Percentiles rank a stretch among this genome's conserved stretches.
phyloP scores from a whole-genome alignment of 1,284 basidiomycete genomes.

The Boletus holoroseus region DNA sequence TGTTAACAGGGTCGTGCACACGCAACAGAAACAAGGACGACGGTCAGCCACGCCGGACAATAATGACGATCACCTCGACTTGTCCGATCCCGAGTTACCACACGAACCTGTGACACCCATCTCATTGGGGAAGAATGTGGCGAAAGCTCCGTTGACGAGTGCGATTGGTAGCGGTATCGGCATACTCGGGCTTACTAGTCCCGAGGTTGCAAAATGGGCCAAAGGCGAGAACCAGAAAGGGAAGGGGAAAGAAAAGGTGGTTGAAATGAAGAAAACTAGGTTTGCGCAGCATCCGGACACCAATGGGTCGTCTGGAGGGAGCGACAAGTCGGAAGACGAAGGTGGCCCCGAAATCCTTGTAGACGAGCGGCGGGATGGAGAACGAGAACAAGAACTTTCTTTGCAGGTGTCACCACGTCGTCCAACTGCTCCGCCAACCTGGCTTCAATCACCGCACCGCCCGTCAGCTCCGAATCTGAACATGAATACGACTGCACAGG shows the following conservation, averaged over 20 bases:
- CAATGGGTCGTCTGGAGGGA: conserved; percentile 34
- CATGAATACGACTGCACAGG: conserved; percentile 43
- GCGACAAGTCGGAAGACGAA: conserved; percentile 24
- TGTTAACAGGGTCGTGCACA: neutral
- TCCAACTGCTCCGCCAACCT: conserved; percentile 31
- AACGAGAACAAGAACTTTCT: conserved; percentile 35
- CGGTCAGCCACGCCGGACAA: conserved; percentile 18
- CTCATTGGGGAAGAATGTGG: conserved; percentile 30
- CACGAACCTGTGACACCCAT: conserved; percentile 43
- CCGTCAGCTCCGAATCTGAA: conserved; percentile 24
- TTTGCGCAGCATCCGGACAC: conserved; percentile 27
- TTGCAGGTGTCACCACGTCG: conserved; percentile 61
- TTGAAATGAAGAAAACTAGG: conserved; percentile 22
- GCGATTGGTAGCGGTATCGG: conserved; percentile 19
- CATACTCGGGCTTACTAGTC: conserved; percentile 45
- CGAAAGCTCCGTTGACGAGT: conserved; percentile 9
- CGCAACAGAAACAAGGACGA: conserved; percentile 7
- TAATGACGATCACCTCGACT: conserved; percentile 21
- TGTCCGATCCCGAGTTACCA: conserved; percentile 52
- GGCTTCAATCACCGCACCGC: conserved; percentile 44
- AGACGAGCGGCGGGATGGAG: conserved; percentile 3
- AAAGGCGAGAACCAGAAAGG: conserved; percentile 30
- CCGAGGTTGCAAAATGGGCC: conserved; percentile 47
- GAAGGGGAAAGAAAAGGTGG: conserved; percentile 29
- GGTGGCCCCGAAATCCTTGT: conserved; percentile 15